These are phyloP conservation scores for Monosporascus sp. DNA, from an alignment of 2,329 filamentous ascomycete genomes.

Conservation along the genomic window DNA sequence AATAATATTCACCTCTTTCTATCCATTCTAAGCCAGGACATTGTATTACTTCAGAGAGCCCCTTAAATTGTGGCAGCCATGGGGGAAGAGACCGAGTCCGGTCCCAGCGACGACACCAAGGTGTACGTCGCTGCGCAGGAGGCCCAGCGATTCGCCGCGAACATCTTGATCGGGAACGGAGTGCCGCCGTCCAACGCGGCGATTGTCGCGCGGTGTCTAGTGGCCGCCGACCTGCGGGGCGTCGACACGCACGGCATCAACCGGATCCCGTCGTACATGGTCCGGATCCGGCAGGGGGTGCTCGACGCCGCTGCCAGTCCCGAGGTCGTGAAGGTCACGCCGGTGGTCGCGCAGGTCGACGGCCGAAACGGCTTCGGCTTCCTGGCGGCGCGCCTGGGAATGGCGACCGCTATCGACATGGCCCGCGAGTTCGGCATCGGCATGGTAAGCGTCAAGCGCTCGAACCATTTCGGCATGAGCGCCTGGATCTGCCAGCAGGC, in stretches of 20 bases:
- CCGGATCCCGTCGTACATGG: slow-evolving; percentile 72
- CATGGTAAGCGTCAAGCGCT: slow-evolving; percentile 69
- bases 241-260: slow-evolving; percentile 77
- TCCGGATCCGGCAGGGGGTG: slow-evolving; percentile 63
- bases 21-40: no score
- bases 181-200: slow-evolving; percentile 53
- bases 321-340: slow-evolving; percentile 55
- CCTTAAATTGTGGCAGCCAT: slow-evolving; percentile 12
- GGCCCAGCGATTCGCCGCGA: slow-evolving; percentile 42
- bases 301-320: slow-evolving; percentile 58
- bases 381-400: slow-evolving; percentile 60
- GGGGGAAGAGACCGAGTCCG: slow-evolving; percentile 11
- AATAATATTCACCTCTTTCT: no score
- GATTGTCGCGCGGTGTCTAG: slow-evolving; percentile 61
- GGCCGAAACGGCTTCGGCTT: slow-evolving; percentile 73
- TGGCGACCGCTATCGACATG: slow-evolving; percentile 62
- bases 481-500: slow-evolving; percentile 78
- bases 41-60: no score
- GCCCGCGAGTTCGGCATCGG: slow-evolving; percentile 64
- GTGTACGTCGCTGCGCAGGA: slow-evolving; percentile 33
- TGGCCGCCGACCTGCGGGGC: slow-evolving; percentile 70
- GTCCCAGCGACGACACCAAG: slow-evolving; percentile 8
- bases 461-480: slow-evolving; percentile 79
- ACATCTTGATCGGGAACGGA: slow-evolving; percentile 54
- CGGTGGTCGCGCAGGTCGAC: slow-evolving; percentile 63